phyloP scores from a whole-genome alignment of 371 early-diverging fungal genomes.

The Mucor saturninus region DNA sequence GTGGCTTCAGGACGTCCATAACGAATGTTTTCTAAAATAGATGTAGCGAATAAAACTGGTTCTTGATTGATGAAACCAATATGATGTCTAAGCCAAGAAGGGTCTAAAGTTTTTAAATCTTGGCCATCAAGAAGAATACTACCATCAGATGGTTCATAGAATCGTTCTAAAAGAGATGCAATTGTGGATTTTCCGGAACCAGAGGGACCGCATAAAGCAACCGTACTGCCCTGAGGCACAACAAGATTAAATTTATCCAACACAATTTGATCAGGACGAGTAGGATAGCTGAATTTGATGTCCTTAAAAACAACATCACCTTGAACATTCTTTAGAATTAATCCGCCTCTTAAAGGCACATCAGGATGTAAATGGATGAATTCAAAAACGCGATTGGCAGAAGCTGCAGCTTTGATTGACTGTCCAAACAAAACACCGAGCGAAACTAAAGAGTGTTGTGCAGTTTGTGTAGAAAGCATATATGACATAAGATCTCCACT shows the following conservation, averaged over 20 bases:
- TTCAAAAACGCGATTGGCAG: constrained; percentile 75
- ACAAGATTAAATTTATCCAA: constrained; percentile 62
- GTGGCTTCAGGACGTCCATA: constrained; percentile 62
- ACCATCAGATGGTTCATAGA: constrained; percentile 69
- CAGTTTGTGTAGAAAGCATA: constrained; percentile 78
- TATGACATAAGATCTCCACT: constrained; percentile 79
- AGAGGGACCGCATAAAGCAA: constrained; percentile 72
- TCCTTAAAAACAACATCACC: constrained; percentile 68
- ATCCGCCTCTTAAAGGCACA: constrained; percentile 58
- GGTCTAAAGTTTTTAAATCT: constrained; percentile 57
- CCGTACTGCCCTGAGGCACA: constrained; percentile 66
- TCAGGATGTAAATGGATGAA: constrained; percentile 56
- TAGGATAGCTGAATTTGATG: constrained; percentile 72
- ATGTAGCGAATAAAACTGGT: constrained; percentile 76
- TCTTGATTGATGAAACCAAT: constrained; percentile 79
- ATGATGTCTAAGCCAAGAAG: constrained; percentile 61
- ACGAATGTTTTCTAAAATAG: constrained; percentile 79
- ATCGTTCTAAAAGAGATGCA: constrained; percentile 67
- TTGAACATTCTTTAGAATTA: constrained; percentile 30
- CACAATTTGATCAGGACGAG: constrained; percentile 66
- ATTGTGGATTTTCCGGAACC: constrained; percentile 76
- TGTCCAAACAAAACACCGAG: constrained; percentile 82
- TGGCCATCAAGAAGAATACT: constrained; percentile 63
- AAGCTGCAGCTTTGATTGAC: constrained; percentile 69
- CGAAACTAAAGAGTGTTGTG: constrained; percentile 74